phyloP scores from a whole-genome alignment of 306 rosid species.

The Bauhinia variegata region DNA sequence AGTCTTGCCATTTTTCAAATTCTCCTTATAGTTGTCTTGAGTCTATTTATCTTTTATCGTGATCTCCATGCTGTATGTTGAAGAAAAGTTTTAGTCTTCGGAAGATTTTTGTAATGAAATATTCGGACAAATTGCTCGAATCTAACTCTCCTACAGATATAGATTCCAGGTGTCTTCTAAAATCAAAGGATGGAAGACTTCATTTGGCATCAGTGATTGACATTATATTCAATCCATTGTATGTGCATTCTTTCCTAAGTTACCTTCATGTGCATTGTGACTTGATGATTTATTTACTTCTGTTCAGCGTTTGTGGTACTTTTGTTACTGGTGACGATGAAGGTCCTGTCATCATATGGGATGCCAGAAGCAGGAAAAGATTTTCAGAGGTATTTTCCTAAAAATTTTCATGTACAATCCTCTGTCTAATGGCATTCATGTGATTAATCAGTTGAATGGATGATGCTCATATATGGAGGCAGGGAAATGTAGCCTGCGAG shows the following conservation, averaged over 20 bases:
- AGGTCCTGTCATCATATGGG: slow-evolving; percentile 78
- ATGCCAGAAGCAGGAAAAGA: slow-evolving; percentile 65
- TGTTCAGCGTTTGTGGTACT: slow-evolving; percentile 54
- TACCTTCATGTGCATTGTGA: slow-evolving; percentile 17
- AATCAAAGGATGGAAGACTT: slow-evolving; percentile 60
- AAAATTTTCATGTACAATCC: not conserved
- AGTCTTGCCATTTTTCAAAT: slow-evolving; percentile 3
- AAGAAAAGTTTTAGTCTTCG: not conserved
- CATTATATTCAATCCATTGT: slow-evolving; percentile 82
- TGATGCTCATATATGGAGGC: slow-evolving; percentile 19
- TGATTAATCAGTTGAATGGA: not conserved
- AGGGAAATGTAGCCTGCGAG: too few relatives aligned
- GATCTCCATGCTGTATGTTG: slow-evolving; percentile 6
- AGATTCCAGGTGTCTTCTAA: slow-evolving; percentile 84
- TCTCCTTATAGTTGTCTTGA: not conserved
- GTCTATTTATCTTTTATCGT: slow-evolving; percentile 11
- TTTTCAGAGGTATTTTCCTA: slow-evolving; percentile 60
- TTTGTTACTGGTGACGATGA: slow-evolving; percentile 82
- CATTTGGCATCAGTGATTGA: slow-evolving; percentile 76
- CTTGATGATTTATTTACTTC: slow-evolving; percentile 30
- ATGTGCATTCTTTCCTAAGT: slow-evolving; percentile 43
- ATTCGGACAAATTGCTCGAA: slow-evolving; percentile 34
- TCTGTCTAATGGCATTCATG: not conserved
- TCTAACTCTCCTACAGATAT: slow-evolving; percentile 56
- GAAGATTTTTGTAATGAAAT: slow-evolving; percentile 25